These are phyloP conservation scores for Dunaliella primolecta DNA, from an alignment of 139 green algal genomes.

Conservation along the genomic window DNA sequence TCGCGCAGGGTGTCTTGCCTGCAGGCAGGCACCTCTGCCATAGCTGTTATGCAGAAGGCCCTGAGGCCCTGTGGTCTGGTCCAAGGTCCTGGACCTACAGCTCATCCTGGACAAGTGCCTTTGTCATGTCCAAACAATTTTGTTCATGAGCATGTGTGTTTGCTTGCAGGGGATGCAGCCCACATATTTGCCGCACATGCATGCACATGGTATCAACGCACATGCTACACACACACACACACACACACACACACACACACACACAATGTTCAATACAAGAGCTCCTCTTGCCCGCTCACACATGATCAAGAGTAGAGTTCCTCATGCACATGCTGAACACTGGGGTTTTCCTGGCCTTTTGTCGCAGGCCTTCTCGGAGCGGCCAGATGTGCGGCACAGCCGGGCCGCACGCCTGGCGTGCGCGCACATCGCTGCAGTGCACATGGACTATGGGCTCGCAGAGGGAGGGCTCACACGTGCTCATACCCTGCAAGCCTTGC, in stretches of 20 bases:
- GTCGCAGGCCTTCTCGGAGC: constrained; percentile 19
- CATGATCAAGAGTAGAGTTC: neutral
- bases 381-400: constrained; percentile 15
- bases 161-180: neutral
- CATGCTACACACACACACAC: neutral
- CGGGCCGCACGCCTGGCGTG: constrained; percentile 23
- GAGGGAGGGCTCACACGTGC: neutral
- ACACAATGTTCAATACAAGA: too few relatives aligned
- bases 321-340: neutral
- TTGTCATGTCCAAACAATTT: too few relatives aligned
- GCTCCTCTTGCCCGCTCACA: too few relatives aligned
- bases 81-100: too few relatives aligned
- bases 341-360: neutral
- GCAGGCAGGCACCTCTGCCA: neutral
- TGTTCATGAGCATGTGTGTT: too few relatives aligned
- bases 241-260: too few relatives aligned
- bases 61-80: too few relatives aligned
- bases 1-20: neutral
- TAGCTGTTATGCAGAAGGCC: too few relatives aligned
- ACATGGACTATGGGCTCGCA: constrained; percentile 13
- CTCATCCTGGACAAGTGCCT: too few relatives aligned
- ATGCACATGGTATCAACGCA: neutral
- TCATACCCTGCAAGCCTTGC: neutral
- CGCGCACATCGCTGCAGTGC: constrained; percentile 24
- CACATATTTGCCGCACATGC: neutral